A percentile compares a stretch with the other conserved stretches of the same genome.
phyloP scores from a whole-genome alignment of 352 stramenopile genomes.

The Phytopythium montanum region DNA sequence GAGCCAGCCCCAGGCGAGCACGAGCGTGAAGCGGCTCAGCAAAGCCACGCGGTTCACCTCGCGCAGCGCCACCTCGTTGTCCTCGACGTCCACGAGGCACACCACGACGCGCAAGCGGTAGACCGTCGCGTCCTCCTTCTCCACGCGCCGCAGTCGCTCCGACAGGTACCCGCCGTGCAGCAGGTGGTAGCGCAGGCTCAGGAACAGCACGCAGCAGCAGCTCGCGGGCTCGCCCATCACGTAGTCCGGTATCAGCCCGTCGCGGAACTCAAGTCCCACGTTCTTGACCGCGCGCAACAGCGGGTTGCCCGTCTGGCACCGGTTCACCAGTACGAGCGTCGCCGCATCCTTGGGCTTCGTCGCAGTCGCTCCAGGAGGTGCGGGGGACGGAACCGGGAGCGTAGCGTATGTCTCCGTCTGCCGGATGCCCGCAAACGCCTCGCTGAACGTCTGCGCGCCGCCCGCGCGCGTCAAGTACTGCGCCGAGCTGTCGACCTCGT shows the following conservation, averaged over 20 bases:
- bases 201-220: constrained; percentile 85
- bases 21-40: constrained; percentile 89
- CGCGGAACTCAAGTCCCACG: constrained; percentile 89
- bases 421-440: constrained; percentile 58
- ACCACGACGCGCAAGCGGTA: constrained; percentile 92
- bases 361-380: background rate
- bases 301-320: constrained; percentile 92
- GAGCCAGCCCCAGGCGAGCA: constrained; percentile 92
- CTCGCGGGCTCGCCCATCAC: constrained; percentile 82
- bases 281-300: constrained; percentile 92
- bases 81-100: constrained; percentile 94
- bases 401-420: constrained; percentile 55
- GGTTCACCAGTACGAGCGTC: constrained; percentile 65
- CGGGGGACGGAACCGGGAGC: constrained; percentile 9
- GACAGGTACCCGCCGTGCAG: constrained; percentile 90
- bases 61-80: constrained; percentile 90
- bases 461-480: constrained; percentile 38
- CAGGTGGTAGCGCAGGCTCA: constrained; percentile 88
- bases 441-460: constrained; percentile 29
- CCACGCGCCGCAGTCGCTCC: constrained; percentile 88
- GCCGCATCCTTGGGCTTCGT: constrained; percentile 33
- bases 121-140: constrained; percentile 58
- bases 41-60: constrained; percentile 93
- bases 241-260: constrained; percentile 93
- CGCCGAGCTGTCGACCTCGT: constrained; percentile 11